phyloP scores from a whole-genome alignment of 2,329 filamentous ascomycete species.

The Xylogone sp. region DNA sequence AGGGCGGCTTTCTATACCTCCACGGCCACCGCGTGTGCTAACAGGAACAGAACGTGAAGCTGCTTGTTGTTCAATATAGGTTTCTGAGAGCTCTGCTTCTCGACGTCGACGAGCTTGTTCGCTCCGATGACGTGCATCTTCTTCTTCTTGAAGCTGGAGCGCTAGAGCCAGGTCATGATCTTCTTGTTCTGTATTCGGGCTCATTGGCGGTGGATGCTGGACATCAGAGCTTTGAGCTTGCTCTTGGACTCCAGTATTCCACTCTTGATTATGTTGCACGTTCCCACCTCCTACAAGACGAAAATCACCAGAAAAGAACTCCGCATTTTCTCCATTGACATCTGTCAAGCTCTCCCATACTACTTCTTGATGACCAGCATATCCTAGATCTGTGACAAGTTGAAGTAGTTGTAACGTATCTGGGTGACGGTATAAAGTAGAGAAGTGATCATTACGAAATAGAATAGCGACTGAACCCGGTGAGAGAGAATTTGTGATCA shows the following conservation, averaged over 20 bases:
- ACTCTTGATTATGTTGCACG: not conserved
- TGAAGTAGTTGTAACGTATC: conserved; percentile 71
- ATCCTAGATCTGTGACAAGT: conserved; percentile 90
- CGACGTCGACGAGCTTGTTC: conserved; percentile 58
- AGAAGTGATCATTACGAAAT: conserved; percentile 97
- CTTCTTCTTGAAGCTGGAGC: conserved; percentile 90
- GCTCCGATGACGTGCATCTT: conserved; percentile 71
- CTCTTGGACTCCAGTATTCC: too few species aligned
- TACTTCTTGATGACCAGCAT: conserved; percentile 80
- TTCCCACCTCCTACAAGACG: conserved; percentile 65
- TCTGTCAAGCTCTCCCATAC: conserved; percentile 95
- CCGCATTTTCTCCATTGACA: conserved; percentile 75
- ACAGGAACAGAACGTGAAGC: conserved; percentile 28
- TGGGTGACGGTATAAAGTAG: conserved; percentile 87
- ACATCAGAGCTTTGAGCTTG: not conserved
- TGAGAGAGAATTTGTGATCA: conserved; percentile 65
- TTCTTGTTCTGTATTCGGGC: conserved; percentile 56
- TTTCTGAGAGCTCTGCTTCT: conserved; percentile 66
- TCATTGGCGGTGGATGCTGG: conserved; percentile 10
- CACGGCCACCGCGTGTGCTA: conserved; percentile 22
- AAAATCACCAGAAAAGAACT: conserved; percentile 90
- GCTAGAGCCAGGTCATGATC: conserved; percentile 84
- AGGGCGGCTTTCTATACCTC: conserved; percentile 33
- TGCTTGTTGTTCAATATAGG: conserved; percentile 65
- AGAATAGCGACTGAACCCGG: conserved; percentile 84